phyloP scores from a whole-genome alignment of 208 protist genomes.

The Trypanosoma conorhini region DNA sequence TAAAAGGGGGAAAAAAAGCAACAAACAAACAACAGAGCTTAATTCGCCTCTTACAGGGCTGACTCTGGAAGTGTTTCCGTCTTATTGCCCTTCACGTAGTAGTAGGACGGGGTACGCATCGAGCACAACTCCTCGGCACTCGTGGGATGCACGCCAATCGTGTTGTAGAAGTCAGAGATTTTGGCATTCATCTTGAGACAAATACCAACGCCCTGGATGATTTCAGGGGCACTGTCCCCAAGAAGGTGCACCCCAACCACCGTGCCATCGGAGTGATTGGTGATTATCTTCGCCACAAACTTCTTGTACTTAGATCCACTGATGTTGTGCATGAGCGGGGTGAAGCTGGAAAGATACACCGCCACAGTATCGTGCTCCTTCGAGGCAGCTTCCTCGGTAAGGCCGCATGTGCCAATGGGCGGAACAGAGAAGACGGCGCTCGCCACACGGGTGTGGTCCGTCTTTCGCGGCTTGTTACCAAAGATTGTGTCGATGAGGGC shows the following conservation, averaged over 20 bases:
- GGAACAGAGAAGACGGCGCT: constrained; percentile 93
- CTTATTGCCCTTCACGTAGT: constrained; percentile 70
- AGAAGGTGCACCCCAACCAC: constrained; percentile 92
- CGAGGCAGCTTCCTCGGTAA: constrained; percentile 83
- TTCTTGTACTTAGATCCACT: constrained; percentile 84
- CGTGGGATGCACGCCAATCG: constrained; percentile 97
- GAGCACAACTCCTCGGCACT: constrained; percentile 94
- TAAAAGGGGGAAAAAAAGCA: no score
- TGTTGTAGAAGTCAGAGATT: constrained; percentile 94
- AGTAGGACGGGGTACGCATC: constrained; percentile 84
- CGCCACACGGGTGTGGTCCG: constrained; percentile 85
- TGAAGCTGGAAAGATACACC: constrained; percentile 88
- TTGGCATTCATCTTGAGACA: constrained; percentile 92
- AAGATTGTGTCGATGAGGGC: constrained; percentile 87
- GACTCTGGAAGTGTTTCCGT: constrained; percentile 65
- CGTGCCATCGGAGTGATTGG: constrained; percentile 69
- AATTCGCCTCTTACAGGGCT: constrained; percentile 48
- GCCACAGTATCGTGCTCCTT: constrained; percentile 66
- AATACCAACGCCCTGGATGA: constrained; percentile 91
- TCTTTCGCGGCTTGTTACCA: constrained; percentile 59
- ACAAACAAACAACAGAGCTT: neutral
- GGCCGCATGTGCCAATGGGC: constrained; percentile 82
- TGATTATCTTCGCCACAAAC: constrained; percentile 86
- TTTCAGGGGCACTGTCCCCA: constrained; percentile 83
- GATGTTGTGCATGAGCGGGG: constrained; percentile 90